Conservation (phyloP, 805 yeast genomes). For the Zygotorulaspora florentina region DNA sequence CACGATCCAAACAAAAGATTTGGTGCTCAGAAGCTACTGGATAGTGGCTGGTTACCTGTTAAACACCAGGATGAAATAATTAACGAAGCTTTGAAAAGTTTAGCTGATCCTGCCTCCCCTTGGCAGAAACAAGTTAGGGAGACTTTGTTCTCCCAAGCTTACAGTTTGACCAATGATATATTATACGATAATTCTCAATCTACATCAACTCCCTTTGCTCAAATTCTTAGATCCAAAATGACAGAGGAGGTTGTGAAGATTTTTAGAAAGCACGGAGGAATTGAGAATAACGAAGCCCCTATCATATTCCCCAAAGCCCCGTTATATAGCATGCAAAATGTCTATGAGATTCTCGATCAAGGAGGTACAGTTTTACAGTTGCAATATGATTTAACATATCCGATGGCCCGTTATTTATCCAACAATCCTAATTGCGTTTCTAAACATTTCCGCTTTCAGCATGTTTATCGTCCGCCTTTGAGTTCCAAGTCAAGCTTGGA, state of each 20-base stretch:
- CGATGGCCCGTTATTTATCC: slow-evolving; percentile 82
- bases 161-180: slow-evolving; percentile 77
- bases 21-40: slow-evolving; percentile 66
- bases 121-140: slow-evolving; percentile 92
- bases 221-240: slow-evolving; percentile 56
- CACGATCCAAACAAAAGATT: slow-evolving; percentile 82
- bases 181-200: slow-evolving; percentile 58
- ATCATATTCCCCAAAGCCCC: slow-evolving; percentile 79
- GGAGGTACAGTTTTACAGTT: slow-evolving; percentile 85
- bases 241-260: slow-evolving; percentile 55
- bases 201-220: slow-evolving; percentile 40
- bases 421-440: slow-evolving; percentile 42
- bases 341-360: slow-evolving; percentile 76
- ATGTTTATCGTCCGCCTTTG: slow-evolving; percentile 70
- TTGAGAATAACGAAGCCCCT: slow-evolving; percentile 64
- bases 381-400: slow-evolving; percentile 85
- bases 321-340: slow-evolving; percentile 57
- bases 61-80: slow-evolving; percentile 87
- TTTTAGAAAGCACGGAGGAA: slow-evolving; percentile 81
- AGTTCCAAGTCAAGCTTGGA: slow-evolving; percentile 54
- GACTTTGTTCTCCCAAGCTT: slow-evolving; percentile 79
- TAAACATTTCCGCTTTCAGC: slow-evolving; percentile 71
- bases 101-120: slow-evolving; percentile 87
- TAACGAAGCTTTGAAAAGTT: slow-evolving; percentile 77
- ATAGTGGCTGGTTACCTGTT: slow-evolving; percentile 81